phyloP scores from a whole-genome alignment of 768 basidiomycete species.

The Mycena haematopus region DNA sequence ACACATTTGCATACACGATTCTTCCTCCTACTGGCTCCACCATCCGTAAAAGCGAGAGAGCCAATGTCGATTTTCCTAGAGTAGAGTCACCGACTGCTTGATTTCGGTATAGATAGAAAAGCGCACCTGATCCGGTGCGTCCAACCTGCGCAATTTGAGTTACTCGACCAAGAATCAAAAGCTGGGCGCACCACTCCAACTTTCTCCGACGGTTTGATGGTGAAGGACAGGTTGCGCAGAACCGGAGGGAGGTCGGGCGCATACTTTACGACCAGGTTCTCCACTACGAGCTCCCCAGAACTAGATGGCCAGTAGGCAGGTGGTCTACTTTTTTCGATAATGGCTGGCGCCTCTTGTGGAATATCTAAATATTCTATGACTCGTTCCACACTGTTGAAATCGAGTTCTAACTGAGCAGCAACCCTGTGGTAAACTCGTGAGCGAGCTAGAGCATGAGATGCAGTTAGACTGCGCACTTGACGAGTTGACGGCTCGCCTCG shows the following conservation, averaged over 20 bases:
- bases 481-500: slow-evolving; percentile 69
- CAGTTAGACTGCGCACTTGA: slow-evolving; percentile 45
- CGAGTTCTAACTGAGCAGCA: slow-evolving; percentile 72
- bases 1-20: slow-evolving; percentile 56
- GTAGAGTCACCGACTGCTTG: slow-evolving; percentile 3
- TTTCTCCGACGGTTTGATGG: slow-evolving; percentile 66
- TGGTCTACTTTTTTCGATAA: slow-evolving; percentile 60
- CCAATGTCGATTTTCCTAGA: slow-evolving; percentile 63
- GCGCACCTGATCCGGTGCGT: slow-evolving; percentile 67
- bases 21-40: slow-evolving; percentile 62
- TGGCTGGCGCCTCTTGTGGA: slow-evolving; percentile 70
- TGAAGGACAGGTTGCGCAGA: slow-evolving; percentile 63
- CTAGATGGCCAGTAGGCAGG: slow-evolving; percentile 77
- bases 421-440: slow-evolving; percentile 46
- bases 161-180: background rate
- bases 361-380: slow-evolving; percentile 74
- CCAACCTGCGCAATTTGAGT: slow-evolving; percentile 53
- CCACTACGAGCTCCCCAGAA: slow-evolving; percentile 60
- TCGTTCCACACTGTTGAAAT: slow-evolving; percentile 79
- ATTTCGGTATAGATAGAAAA: background rate
- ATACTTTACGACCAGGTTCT: slow-evolving; percentile 67
- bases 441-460: slow-evolving; percentile 8
- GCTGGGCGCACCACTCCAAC: slow-evolving; percentile 62
- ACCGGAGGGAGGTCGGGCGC: slow-evolving; percentile 66
- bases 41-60: slow-evolving; percentile 65